phyloP scores from a whole-genome alignment of 1,284 basidiomycete species.

The Ceratobasidium sp. region DNA sequence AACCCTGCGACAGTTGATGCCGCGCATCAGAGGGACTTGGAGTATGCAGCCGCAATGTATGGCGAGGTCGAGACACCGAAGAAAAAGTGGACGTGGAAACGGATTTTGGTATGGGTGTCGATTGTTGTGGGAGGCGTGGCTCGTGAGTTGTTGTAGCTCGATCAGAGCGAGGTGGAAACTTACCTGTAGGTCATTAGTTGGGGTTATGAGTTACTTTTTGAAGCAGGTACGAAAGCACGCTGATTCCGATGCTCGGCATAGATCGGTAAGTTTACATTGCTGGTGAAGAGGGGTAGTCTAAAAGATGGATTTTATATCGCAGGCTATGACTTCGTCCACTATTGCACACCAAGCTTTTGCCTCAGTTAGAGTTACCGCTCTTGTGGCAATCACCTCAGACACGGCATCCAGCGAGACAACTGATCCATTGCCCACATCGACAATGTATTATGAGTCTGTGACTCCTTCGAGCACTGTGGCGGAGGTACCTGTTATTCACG shows the following conservation, averaged over 20 bases:
- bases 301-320: neutral
- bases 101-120: neutral
- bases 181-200: neutral
- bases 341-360: neutral
- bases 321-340: neutral
- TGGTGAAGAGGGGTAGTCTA: neutral
- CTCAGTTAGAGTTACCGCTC: no score
- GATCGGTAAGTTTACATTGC: neutral
- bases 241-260: neutral
- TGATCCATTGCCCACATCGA: neutral
- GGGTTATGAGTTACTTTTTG: neutral
- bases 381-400: no score
- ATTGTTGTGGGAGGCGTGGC: neutral
- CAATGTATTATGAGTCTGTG: neutral
- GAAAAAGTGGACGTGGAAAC: neutral
- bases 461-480: neutral
- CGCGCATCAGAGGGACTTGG: no score
- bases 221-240: neutral
- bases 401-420: no score
- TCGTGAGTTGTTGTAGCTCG: neutral
- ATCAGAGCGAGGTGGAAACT: neutral
- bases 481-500: neutral
- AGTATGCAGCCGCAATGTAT: no score
- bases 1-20: neutral
- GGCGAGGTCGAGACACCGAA: no score